Conservation (phyloP, 139 green algal species). For the Mychonastes homosphaera region DNA sequence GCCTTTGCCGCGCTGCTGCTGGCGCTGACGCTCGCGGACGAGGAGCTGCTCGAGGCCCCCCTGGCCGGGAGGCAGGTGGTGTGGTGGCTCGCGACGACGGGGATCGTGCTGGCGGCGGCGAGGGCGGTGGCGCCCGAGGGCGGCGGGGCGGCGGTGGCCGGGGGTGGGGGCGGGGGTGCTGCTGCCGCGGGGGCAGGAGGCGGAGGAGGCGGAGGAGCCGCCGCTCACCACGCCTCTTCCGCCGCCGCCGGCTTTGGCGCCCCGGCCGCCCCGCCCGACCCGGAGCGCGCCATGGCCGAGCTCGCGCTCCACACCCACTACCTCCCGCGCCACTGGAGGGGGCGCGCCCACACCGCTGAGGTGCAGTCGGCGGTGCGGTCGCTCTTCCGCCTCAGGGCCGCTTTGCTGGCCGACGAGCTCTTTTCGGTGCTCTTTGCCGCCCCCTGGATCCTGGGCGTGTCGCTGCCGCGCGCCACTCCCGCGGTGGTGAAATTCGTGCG, state of each 20-base stretch:
- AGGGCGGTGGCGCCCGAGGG: no score
- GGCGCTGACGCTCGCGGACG: slow-evolving; percentile 59
- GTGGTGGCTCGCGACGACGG: slow-evolving; percentile 70
- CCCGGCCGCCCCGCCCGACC: slow-evolving; percentile 60
- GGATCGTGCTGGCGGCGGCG: slow-evolving; percentile 59
- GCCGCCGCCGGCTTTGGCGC: no score
- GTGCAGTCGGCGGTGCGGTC: slow-evolving; percentile 70
- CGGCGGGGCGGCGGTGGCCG: no score
- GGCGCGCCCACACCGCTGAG: slow-evolving; percentile 60
- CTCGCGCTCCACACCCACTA: slow-evolving; percentile 85
- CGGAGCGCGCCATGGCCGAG: slow-evolving; percentile 67
- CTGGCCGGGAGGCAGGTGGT: slow-evolving; percentile 60
- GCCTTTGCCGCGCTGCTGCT: slow-evolving; percentile 80
- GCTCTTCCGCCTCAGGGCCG: slow-evolving; percentile 76
- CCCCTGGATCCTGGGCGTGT: no score
- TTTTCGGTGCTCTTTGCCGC: slow-evolving; percentile 47
- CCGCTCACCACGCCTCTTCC: not conserved
- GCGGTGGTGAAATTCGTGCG: slow-evolving; percentile 75
- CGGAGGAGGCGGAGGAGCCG: no score
- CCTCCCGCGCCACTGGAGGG: slow-evolving; percentile 52
- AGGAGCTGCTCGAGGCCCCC: slow-evolving; percentile 64
- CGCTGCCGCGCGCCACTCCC: no score
- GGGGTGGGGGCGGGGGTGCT: no score
- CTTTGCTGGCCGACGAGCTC: slow-evolving; percentile 84
- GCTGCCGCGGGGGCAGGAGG: no score